phyloP scores from a whole-genome alignment of 352 stramenopile species.

The Globisporangium iwayamae region DNA sequence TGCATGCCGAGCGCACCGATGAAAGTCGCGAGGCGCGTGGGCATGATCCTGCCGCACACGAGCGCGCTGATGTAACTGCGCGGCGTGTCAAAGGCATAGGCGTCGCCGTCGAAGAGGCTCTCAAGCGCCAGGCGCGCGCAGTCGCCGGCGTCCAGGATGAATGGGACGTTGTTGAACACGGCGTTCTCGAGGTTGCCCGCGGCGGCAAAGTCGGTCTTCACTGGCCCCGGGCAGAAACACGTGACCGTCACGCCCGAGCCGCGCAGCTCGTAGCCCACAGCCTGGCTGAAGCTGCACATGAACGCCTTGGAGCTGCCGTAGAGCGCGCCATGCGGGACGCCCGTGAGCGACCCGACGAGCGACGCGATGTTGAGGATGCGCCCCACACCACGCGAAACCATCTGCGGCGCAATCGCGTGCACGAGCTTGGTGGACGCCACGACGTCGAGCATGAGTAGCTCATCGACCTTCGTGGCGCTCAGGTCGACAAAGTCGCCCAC shows the following conservation, averaged over 20 bases:
- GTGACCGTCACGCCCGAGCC: constrained; percentile 60
- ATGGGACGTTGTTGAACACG: constrained; percentile 11
- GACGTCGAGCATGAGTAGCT: constrained; percentile 64
- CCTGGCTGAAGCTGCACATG: constrained; percentile 62
- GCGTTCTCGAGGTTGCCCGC: constrained; percentile 29
- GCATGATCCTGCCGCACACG: not conserved
- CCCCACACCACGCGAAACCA: constrained; percentile 59
- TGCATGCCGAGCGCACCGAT: constrained; percentile 1
- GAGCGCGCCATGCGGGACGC: constrained; percentile 48
- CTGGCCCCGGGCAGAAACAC: constrained; percentile 52
- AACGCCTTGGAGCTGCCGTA: constrained; percentile 74
- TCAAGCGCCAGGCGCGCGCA: constrained; percentile 14
- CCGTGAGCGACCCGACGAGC: constrained; percentile 17
- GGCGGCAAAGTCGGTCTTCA: constrained; percentile 65
- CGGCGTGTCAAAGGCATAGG: constrained; percentile 47
- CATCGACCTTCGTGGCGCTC: constrained; percentile 24
- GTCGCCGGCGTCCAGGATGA: not conserved
- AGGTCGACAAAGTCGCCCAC: constrained; percentile 35
- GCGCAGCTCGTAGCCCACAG: constrained; percentile 69
- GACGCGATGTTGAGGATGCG: constrained; percentile 70
- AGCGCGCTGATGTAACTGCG: constrained; percentile 13
- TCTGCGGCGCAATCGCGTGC: constrained; percentile 54
- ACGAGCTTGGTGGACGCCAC: constrained; percentile 44
- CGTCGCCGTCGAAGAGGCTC: constrained; percentile 18
- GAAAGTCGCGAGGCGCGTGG: constrained; percentile 2